These are phyloP conservation scores for Colletotrichum sp. DNA, from an alignment of 2,329 filamentous ascomycete genomes.

Conservation along the genomic window DNA sequence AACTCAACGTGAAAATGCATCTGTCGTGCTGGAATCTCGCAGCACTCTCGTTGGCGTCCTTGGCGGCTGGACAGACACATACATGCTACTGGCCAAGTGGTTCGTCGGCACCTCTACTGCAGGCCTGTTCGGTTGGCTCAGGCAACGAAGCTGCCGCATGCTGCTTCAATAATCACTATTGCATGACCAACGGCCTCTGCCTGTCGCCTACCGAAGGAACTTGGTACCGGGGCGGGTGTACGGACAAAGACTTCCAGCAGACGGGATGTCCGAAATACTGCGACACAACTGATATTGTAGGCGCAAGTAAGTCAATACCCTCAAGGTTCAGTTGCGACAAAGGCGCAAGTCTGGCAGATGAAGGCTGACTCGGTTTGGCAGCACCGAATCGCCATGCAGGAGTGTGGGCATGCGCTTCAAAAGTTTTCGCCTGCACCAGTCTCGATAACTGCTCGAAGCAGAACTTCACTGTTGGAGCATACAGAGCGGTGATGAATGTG, in stretches of 20 bases:
- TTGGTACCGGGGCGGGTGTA: slow-evolving; percentile 16
- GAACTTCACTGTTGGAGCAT: neutral
- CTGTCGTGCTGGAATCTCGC: neutral
- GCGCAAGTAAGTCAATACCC: neutral
- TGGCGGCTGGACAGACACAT: slow-evolving; percentile 2
- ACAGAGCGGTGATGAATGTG: slow-evolving; percentile 4
- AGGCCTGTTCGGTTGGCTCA: neutral
- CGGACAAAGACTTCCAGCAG: neutral
- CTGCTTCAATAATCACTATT: slow-evolving; percentile 12
- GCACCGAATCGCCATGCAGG: neutral
- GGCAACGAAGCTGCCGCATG: slow-evolving; percentile 9
- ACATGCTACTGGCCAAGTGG: slow-evolving; percentile 10
- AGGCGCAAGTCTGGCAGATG: neutral
- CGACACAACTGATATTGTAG: neutral
- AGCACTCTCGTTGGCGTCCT: neutral
- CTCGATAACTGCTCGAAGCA: slow-evolving; percentile 1
- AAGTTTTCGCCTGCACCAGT: neutral
- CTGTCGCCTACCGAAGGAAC: slow-evolving; percentile 8
- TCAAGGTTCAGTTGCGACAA: neutral
- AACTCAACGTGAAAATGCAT: neutral
- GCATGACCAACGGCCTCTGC: slow-evolving; percentile 19
- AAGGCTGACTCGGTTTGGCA: neutral
- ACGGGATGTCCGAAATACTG: slow-evolving; percentile 11
- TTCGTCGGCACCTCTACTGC: neutral
- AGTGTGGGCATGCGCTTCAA: neutral